phyloP scores from a whole-genome alignment of 2,329 filamentous ascomycete species.

The Acarospora socialis region DNA sequence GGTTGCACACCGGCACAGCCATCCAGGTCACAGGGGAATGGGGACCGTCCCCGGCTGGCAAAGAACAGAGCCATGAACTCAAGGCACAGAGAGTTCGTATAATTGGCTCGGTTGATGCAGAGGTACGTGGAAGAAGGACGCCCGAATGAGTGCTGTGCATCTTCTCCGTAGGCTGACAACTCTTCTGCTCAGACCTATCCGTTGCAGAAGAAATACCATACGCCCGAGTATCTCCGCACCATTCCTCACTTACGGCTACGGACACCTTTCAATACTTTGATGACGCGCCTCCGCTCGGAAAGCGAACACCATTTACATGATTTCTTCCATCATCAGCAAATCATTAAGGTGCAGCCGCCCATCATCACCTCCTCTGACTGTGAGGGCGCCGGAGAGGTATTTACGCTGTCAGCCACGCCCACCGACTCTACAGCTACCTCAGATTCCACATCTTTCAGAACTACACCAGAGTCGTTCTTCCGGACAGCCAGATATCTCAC shows the following conservation, averaged over 20 bases:
- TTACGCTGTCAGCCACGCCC: slow-evolving; percentile 46
- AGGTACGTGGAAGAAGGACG: slow-evolving; percentile 40
- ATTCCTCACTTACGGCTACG: slow-evolving; percentile 77
- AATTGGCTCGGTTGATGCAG: slow-evolving; percentile 63
- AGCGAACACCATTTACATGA: slow-evolving; percentile 56
- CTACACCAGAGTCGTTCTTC: slow-evolving; percentile 52
- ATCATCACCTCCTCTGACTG: slow-evolving; percentile 95
- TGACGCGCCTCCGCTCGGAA: slow-evolving; percentile 73
- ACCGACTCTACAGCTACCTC: slow-evolving; percentile 13
- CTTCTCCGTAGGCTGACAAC: slow-evolving; percentile 14
- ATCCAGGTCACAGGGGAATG: slow-evolving; percentile 66
- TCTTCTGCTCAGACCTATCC: slow-evolving; percentile 59
- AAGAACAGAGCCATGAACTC: slow-evolving; percentile 65
- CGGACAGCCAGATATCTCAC: slow-evolving; percentile 82
- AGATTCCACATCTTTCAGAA: slow-evolving; percentile 2
- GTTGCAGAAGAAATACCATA: slow-evolving; percentile 93
- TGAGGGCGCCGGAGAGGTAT: slow-evolving; percentile 91
- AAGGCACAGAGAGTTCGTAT: slow-evolving; percentile 55
- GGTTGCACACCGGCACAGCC: slow-evolving; percentile 67
- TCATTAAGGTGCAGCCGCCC: slow-evolving; percentile 77
- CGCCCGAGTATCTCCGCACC: slow-evolving; percentile 72
- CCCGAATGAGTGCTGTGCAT: slow-evolving; percentile 5
- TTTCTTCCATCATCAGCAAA: slow-evolving; percentile 59
- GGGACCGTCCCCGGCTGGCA: slow-evolving; percentile 52
- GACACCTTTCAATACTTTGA: slow-evolving; percentile 62